Evolutionary conservation across 768 basidiomycete species (phyloP).

Genomic region (Boletellus emodensis): DNA sequence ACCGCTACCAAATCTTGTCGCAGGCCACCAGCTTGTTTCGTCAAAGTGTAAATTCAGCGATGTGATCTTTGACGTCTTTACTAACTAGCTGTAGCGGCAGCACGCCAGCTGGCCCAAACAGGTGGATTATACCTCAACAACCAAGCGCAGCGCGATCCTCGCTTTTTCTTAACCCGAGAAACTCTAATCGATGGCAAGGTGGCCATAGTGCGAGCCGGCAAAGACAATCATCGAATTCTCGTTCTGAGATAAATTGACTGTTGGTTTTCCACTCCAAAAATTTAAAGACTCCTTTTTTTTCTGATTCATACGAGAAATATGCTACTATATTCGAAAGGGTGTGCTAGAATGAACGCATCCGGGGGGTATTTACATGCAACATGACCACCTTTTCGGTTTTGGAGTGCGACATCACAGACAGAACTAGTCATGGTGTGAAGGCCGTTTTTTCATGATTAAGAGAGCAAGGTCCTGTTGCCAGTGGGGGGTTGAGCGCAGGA

Average conservation of each 20-base stretch:
- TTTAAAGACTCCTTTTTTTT: not conserved
- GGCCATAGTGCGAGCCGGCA: conserved; percentile 69
- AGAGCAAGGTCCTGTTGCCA: conserved; percentile 24
- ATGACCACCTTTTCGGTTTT: not conserved
- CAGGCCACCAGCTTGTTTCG: conserved; percentile 50
- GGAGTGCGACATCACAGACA: not conserved
- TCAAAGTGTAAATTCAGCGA: conserved; percentile 55
- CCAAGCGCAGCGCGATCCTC: conserved; percentile 46
- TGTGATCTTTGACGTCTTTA: not conserved
- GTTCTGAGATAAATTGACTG: conserved; percentile 27
- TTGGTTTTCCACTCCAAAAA: not conserved
- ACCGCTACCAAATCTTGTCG: conserved; percentile 59
- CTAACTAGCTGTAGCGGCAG: conserved; percentile 49
- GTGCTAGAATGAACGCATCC: not conserved
- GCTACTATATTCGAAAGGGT: conserved; percentile 7
- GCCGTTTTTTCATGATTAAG: conserved; percentile 4
- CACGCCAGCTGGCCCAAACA: conserved; percentile 54
- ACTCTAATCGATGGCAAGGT: conserved; percentile 61
- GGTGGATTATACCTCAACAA: conserved; percentile 78
- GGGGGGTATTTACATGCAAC: not conserved
- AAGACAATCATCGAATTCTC: conserved; percentile 63
- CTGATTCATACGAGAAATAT: not conserved
- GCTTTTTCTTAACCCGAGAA: conserved; percentile 36
- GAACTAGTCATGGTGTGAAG: not conserved
- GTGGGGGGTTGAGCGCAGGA: not conserved